phyloP scores from a whole-genome alignment of 345 rosid species.

The Eucalyptus paniculata region DNA sequence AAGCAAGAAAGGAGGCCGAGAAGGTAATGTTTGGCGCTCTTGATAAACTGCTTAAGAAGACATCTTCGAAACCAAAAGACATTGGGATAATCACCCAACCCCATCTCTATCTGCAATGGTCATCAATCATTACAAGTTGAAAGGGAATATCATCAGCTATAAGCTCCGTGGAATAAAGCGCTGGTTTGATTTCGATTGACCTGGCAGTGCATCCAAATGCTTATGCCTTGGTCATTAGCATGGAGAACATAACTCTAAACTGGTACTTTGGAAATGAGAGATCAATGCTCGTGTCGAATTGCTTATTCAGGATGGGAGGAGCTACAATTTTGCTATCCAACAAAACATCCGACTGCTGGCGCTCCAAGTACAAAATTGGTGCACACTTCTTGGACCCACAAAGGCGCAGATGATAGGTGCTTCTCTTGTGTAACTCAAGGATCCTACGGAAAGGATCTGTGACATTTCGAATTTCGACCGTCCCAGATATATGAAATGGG shows the following conservation, averaged over 20 bases:
- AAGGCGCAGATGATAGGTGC: slow-evolving; percentile 40
- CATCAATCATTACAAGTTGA: slow-evolving; percentile 32
- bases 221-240: slow-evolving; percentile 41
- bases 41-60: slow-evolving; percentile 32
- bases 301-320: slow-evolving; percentile 52
- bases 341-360: slow-evolving; percentile 13
- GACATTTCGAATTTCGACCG: no score
- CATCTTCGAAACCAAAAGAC: slow-evolving; percentile 26
- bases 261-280: slow-evolving; percentile 45
- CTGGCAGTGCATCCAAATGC: slow-evolving; percentile 40
- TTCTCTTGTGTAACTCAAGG: slow-evolving; percentile 40
- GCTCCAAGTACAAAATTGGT: slow-evolving; percentile 34
- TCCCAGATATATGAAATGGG: no score
- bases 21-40: slow-evolving; percentile 37
- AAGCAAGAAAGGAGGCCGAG: slow-evolving; percentile 39
- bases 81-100: slow-evolving; percentile 36
- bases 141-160: slow-evolving; percentile 35
- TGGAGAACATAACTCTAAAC: slow-evolving; percentile 40
- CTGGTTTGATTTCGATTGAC: slow-evolving; percentile 47
- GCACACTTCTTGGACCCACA: slow-evolving; percentile 41
- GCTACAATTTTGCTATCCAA: slow-evolving; percentile 43
- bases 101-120: slow-evolving; percentile 45
- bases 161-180: slow-evolving; percentile 52
- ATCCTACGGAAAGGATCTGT: slow-evolving; percentile 9
- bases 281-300: slow-evolving; percentile 42